Evolutionary conservation across 306 rosid species (phyloP).

Genomic region (Phaseolus lunatus): DNA sequence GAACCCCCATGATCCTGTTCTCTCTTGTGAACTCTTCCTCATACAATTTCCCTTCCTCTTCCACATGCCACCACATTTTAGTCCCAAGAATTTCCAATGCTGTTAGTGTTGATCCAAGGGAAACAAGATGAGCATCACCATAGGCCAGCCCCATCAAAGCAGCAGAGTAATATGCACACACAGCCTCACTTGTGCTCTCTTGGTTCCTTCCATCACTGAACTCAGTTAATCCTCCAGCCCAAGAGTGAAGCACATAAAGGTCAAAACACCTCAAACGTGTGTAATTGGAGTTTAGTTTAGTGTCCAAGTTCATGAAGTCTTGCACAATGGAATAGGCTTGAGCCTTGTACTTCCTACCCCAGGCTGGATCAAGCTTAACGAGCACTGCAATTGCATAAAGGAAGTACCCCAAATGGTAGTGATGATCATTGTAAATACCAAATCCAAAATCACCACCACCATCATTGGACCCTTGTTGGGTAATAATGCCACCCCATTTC

Average conservation of each 20-base stretch:
- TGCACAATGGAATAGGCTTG: slow-evolving; percentile 74
- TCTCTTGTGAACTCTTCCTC: slow-evolving; percentile 66
- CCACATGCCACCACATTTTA: slow-evolving; percentile 89
- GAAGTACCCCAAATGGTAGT: slow-evolving; percentile 80
- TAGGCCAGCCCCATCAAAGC: slow-evolving; percentile 81
- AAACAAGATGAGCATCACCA: slow-evolving; percentile 66
- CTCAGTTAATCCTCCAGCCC: slow-evolving; percentile 92
- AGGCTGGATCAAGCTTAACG: slow-evolving; percentile 72
- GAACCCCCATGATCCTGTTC: slow-evolving; percentile 69
- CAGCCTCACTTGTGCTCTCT: slow-evolving; percentile 88
- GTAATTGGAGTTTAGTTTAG: slow-evolving; percentile 51
- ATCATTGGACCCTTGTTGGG: slow-evolving; percentile 70
- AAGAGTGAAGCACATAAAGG: slow-evolving; percentile 73
- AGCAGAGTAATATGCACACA: slow-evolving; percentile 83
- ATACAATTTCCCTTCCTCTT: slow-evolving; percentile 55
- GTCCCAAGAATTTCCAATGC: slow-evolving; percentile 74
- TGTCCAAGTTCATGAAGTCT: slow-evolving; percentile 70
- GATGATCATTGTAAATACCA: slow-evolving; percentile 86
- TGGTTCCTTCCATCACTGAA: slow-evolving; percentile 86
- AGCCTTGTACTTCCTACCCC: slow-evolving; percentile 76
- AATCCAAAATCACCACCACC: slow-evolving; percentile 77
- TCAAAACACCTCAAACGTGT: slow-evolving; percentile 85
- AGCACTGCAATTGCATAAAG: slow-evolving; percentile 84
- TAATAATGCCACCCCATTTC: slow-evolving; percentile 86
- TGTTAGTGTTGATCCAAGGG: slow-evolving; percentile 67